Conservation (phyloP, 2,329 filamentous ascomycete species). For the Ploettnerulaceae sp. region DNA sequence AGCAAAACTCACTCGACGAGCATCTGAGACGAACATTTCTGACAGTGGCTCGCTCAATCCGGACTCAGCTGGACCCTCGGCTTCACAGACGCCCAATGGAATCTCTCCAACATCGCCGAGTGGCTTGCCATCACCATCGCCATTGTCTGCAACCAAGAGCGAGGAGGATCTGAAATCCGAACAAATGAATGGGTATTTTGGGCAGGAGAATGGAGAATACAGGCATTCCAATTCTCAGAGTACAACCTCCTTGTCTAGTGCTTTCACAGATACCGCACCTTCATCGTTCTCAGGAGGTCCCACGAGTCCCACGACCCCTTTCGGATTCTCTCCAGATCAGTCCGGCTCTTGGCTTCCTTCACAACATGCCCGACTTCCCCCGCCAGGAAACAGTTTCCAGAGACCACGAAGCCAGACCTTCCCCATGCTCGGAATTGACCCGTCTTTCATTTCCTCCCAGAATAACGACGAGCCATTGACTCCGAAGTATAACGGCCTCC, state of each 20-base stretch:
- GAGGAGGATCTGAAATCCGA: slow-evolving; percentile 63
- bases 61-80: slow-evolving; percentile 49
- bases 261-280: slow-evolving; percentile 57
- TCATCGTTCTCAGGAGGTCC: slow-evolving; percentile 68
- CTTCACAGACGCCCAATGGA: slow-evolving; percentile 57
- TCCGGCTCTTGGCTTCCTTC: slow-evolving; percentile 60
- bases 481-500: slow-evolving; percentile 45
- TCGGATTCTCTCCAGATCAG: slow-evolving; percentile 71
- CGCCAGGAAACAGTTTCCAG: slow-evolving; percentile 47
- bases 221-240: slow-evolving; percentile 62
- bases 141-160: slow-evolving; percentile 59
- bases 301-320: slow-evolving; percentile 69
- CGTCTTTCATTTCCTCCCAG: slow-evolving; percentile 45
- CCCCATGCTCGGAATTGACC: slow-evolving; percentile 62
- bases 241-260: slow-evolving; percentile 62
- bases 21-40: slow-evolving; percentile 66
- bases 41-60: slow-evolving; percentile 56
- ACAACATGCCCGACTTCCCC: slow-evolving; percentile 45
- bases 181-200: slow-evolving; percentile 52
- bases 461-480: slow-evolving; percentile 49
- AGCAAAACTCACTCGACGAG: slow-evolving; percentile 47
- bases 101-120: slow-evolving; percentile 71
- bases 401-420: slow-evolving; percentile 86
- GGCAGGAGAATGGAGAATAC: slow-evolving; percentile 45
- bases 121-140: slow-evolving; percentile 61